Conservation (phyloP, 192 early-diverging fungal species). For the Backusella tuberculispora region DNA sequence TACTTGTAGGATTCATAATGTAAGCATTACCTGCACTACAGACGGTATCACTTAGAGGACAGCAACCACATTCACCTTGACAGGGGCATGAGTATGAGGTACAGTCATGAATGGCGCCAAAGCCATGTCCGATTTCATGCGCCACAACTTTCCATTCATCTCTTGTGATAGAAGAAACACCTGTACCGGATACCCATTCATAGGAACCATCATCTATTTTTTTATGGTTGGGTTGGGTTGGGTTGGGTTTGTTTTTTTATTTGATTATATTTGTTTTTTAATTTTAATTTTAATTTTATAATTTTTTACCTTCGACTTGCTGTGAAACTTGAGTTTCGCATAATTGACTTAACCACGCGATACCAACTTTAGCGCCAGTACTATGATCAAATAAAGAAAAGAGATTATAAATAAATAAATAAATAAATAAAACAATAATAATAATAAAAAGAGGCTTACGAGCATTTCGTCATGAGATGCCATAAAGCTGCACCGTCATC, state of each 20-base stretch:
- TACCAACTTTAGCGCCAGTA: slow-evolving; percentile 79
- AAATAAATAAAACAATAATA: not conserved
- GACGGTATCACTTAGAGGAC: slow-evolving; percentile 68
- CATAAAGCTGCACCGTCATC: slow-evolving; percentile 83
- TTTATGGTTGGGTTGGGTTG: no score
- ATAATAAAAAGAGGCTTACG: slow-evolving; percentile 39
- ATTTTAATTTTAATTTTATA: not conserved
- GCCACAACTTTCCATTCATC: slow-evolving; percentile 95
- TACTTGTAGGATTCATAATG: slow-evolving; percentile 81
- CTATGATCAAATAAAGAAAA: no score
- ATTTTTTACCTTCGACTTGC: slow-evolving; percentile 45
- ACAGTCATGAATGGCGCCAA: slow-evolving; percentile 93
- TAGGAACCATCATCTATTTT: slow-evolving; percentile 36
- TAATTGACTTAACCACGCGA: slow-evolving; percentile 85
- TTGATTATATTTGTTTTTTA: not conserved
- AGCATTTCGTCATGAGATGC: slow-evolving; percentile 90
- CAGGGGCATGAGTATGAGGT: slow-evolving; percentile 65
- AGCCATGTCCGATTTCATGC: slow-evolving; percentile 91
- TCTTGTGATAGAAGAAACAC: slow-evolving; percentile 78
- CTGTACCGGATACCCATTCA: slow-evolving; percentile 77
- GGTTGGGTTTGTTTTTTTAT: not conserved
- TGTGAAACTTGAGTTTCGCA: slow-evolving; percentile 66
- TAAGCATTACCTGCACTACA: slow-evolving; percentile 69
- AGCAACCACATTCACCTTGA: slow-evolving; percentile 53
- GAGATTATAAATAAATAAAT: no score